These are phyloP conservation scores for Vitis hybrid DNA, from an alignment of 177 flowering plant species.

Conservation along the genomic window DNA sequence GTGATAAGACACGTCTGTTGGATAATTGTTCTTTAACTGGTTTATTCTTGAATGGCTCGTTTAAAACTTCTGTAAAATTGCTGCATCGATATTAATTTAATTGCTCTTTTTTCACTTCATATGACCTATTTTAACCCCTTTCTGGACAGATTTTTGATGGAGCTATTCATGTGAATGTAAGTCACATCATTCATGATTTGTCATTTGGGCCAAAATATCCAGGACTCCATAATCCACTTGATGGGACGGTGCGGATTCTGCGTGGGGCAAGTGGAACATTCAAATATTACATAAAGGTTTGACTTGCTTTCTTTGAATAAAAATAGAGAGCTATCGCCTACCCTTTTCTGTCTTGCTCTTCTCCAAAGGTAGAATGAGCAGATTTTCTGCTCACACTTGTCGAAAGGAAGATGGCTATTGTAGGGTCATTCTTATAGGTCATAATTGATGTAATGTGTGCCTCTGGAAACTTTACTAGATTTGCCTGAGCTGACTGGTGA, in stretches of 20 bases:
- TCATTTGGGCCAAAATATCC: slow-evolving; percentile 99
- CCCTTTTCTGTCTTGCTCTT: no score
- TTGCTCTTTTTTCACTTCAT: background rate
- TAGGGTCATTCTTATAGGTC: background rate
- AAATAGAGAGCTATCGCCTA: background rate
- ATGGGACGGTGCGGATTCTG: slow-evolving; percentile 76
- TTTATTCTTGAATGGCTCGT: no score
- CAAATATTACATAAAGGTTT: slow-evolving; percentile 97
- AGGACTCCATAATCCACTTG: slow-evolving; percentile 96
- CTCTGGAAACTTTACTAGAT: background rate
- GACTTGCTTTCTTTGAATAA: slow-evolving; percentile 8
- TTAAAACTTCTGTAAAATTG: no score
- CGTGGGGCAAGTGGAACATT: slow-evolving; percentile 88
- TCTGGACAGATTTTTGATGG: slow-evolving; percentile 82
- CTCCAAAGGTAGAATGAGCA: no score
- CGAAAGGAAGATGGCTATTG: background rate
- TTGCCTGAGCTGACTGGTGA: background rate
- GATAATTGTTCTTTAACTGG: no score
- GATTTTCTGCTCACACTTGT: no score
- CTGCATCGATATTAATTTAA: background rate
- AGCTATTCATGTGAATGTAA: slow-evolving; percentile 82
- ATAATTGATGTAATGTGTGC: background rate
- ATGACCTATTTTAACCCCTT: background rate
- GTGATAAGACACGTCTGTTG: no score
- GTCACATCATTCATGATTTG: slow-evolving; percentile 91